Conservation (phyloP, 2,329 filamentous ascomycete genomes). For the Xylaria sp. region DNA sequence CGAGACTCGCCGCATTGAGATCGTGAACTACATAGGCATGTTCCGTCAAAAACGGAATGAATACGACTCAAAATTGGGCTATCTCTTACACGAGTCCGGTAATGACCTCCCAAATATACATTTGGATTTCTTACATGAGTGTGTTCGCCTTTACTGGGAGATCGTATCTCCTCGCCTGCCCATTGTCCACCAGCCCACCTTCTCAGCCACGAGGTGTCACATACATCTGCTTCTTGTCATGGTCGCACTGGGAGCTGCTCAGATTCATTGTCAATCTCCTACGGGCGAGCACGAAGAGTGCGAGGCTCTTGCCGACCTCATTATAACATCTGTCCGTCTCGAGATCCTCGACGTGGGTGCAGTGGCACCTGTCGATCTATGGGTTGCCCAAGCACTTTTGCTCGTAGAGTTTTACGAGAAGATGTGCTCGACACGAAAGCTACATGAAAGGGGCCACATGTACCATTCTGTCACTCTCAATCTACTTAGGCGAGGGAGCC, state of each 20-base stretch:
- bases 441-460: constrained; percentile 90
- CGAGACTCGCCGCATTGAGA: constrained; percentile 57
- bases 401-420: constrained; percentile 92
- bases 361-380: constrained; percentile 82
- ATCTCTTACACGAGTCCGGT: constrained; percentile 53
- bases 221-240: constrained; percentile 82
- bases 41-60: constrained; percentile 58
- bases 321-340: constrained; percentile 79
- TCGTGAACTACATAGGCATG: constrained; percentile 56
- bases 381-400: constrained; percentile 86
- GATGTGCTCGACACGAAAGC: constrained; percentile 81
- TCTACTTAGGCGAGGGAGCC: constrained; percentile 85
- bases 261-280: constrained; percentile 73
- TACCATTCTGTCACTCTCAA: constrained; percentile 89
- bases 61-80: constrained; percentile 48
- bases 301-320: constrained; percentile 64
- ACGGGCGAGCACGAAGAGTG: constrained; percentile 60
- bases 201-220: constrained; percentile 81
- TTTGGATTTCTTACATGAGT: constrained; percentile 84
- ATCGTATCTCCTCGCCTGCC: constrained; percentile 87
- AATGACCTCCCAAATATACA: constrained; percentile 66
- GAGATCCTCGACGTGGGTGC: constrained; percentile 87
- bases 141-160: constrained; percentile 87
- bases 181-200: constrained; percentile 88
- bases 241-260: constrained; percentile 84